Evolutionary conservation across 768 basidiomycete genomes (phyloP).

Genomic region (Omphalotus guepiniiformis): DNA sequence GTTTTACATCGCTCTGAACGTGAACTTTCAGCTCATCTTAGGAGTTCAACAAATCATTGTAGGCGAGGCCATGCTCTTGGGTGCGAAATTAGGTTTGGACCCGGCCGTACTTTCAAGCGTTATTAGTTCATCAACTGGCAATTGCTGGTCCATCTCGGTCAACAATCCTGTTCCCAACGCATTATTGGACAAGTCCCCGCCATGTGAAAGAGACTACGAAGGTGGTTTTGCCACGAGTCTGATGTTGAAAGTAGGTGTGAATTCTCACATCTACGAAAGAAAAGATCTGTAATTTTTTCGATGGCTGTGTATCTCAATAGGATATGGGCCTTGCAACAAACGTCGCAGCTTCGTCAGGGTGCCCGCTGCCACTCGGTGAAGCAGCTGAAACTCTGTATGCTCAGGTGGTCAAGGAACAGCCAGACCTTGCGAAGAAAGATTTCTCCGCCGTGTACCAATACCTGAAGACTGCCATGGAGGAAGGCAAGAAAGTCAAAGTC

Average conservation of each 20-base stretch:
- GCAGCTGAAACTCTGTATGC: conserved; percentile 63
- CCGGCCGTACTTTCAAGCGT: conserved; percentile 74
- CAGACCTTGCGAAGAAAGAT: conserved; percentile 64
- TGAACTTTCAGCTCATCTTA: conserved; percentile 46
- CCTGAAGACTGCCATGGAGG: conserved; percentile 30
- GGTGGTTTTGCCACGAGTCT: conserved; percentile 82
- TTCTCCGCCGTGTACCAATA: conserved; percentile 80
- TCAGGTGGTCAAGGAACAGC: conserved; percentile 45
- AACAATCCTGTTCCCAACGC: conserved; percentile 87
- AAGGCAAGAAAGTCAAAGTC: background rate
- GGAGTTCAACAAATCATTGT: conserved; percentile 81
- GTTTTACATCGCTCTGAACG: conserved; percentile 7
- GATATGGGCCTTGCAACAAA: conserved; percentile 81
- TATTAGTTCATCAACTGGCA: conserved; percentile 80
- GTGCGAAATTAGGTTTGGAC: conserved; percentile 75
- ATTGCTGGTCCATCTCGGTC: conserved; percentile 78
- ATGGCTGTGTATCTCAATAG: conserved; percentile 32
- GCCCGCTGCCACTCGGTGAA: conserved; percentile 60
- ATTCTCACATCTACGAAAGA: background rate
- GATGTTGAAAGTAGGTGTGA: conserved; percentile 68
- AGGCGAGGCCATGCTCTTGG: conserved; percentile 88
- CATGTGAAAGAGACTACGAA: conserved; percentile 78
- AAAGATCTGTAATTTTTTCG: background rate
- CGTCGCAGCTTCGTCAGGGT: conserved; percentile 46
- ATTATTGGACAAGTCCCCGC: conserved; percentile 66